Base-by-base conservation (phyloP, 2,329 filamentous ascomycete genomes). In the Colletotrichum salicis region DNA sequence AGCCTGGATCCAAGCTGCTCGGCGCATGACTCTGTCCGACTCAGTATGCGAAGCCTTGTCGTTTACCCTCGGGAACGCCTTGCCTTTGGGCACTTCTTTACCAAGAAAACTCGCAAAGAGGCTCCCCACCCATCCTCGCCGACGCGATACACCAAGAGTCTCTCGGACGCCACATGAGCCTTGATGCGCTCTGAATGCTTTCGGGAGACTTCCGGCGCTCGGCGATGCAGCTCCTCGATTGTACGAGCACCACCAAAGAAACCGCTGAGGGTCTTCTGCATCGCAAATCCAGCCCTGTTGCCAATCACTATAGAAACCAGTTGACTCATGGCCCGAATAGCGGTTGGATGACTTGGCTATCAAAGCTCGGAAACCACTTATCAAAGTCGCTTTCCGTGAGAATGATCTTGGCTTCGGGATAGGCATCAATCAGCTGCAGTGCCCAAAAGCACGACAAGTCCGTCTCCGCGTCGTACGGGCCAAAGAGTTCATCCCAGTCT, bases 1-100 rank as follows among this genome's bases (percentile, higher is more conserved):
- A 48, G 41, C 41, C 67, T 87, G 83, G 57, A 87, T 80, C 80
- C 82, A 86, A 87, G 78, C 13, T 80, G 77, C 71, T 87, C 85
- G 13, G 81, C 82, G 75, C 87, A 85, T 65, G 41, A 22, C 41
- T 48, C 41, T 48, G 41, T 48, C 41, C 41, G 41, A n/a, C 41
- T 48, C 41, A 22, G 41, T 22, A 48, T 48, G 41, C 6, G 41
- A 48, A 22, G 41, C 71, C 27, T 70, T 62, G 48, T 83, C 78
- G 71, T 83, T 83, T 8, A 75, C 63, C 27, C 75, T 72, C 2
- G 81, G 79, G 74, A 85, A 84, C 2, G 78, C 72, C 48, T 76
- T 72, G 5, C 73, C 75, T 22, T 77, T 68, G 1, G 83, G 82
- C 3, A 81, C 75, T 7, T 78, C 74, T 45, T 80, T 81, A 0